These are phyloP conservation scores for Lachnellula cervina DNA, from an alignment of 2,329 filamentous ascomycete genomes.

Conservation along the genomic window DNA sequence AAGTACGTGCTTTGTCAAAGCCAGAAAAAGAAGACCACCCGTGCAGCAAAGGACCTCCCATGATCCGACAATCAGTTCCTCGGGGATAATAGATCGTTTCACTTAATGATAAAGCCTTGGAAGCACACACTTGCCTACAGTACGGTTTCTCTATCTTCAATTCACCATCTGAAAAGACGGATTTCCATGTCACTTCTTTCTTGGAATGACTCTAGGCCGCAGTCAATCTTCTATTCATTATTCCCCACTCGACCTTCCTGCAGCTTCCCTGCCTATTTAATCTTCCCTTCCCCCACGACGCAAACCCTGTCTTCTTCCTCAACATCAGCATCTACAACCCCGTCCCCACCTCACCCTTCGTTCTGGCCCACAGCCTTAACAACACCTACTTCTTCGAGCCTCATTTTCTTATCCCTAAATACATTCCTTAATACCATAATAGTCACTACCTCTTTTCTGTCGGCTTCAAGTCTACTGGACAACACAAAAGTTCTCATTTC, in stretches of 20 bases:
- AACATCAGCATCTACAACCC: neutral
- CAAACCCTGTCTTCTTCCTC: neutral
- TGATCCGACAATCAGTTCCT: too few relatives aligned
- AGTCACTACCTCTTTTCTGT: too few relatives aligned
- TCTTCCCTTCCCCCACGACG: neutral
- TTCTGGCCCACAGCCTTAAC: neutral
- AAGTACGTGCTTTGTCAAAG: too few relatives aligned
- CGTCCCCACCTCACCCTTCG: neutral
- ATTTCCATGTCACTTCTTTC: neutral
- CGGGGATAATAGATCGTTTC: too few relatives aligned
- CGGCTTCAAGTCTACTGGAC: too few relatives aligned
- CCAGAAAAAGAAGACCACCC: too few relatives aligned
- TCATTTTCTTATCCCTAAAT: neutral
- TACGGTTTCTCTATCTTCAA: too few relatives aligned
- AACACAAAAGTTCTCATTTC: too few relatives aligned
- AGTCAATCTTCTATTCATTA: neutral
- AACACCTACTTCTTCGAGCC: neutral
- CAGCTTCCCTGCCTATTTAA: neutral
- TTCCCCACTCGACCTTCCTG: neutral
- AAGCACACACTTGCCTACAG: too few relatives aligned
- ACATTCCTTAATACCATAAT: neutral
- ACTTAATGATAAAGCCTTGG: too few relatives aligned
- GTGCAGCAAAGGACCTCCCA: too few relatives aligned
- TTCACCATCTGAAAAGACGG: neutral
- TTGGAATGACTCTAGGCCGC: neutral